phyloP scores from a whole-genome alignment of 306 rosid species.

The Lotus japonicus region DNA sequence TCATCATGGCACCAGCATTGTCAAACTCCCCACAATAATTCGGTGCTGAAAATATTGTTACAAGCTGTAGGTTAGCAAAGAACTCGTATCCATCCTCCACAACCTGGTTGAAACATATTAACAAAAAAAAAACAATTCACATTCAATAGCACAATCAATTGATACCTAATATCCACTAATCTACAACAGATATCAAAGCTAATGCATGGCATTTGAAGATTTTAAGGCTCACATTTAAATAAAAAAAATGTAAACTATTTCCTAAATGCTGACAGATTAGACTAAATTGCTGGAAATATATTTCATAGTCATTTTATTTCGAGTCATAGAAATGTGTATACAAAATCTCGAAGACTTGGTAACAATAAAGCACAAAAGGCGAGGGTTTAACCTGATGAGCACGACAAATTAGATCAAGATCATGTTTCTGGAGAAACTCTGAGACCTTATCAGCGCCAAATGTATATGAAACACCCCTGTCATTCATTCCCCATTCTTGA shows the following conservation, averaged over 20 bases:
- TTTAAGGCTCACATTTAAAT: not conserved
- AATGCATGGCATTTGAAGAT: not conserved
- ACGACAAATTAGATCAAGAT: conserved; percentile 93
- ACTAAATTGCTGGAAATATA: conserved; percentile 3
- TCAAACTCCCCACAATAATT: conserved; percentile 95
- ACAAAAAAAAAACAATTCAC: conserved; percentile 7
- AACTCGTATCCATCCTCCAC: conserved; percentile 94
- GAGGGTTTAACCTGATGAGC: conserved; percentile 82
- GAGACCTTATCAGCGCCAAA: conserved; percentile 83
- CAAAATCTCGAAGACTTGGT: conserved; percentile 10
- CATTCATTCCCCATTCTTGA: conserved; percentile 90
- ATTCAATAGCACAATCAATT: not conserved
- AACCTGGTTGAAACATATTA: conserved; percentile 47
- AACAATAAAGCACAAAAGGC: conserved; percentile 9
- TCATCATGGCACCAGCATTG: conserved; percentile 99
- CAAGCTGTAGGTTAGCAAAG: conserved; percentile 81
- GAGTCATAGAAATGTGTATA: conserved; percentile 11
- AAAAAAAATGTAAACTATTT: not conserved
- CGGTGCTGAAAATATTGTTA: conserved; percentile 92
- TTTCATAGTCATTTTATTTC: conserved; percentile 3
- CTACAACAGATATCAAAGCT: conserved; percentile 7
- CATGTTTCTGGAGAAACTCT: conserved; percentile 82
- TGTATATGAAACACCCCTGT: conserved; percentile 91
- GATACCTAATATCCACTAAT: conserved; percentile 3
- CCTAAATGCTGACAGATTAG: not conserved